Base-by-base conservation (phyloP, 192 early-diverging fungal species). In the Podila verticillata region DNA sequence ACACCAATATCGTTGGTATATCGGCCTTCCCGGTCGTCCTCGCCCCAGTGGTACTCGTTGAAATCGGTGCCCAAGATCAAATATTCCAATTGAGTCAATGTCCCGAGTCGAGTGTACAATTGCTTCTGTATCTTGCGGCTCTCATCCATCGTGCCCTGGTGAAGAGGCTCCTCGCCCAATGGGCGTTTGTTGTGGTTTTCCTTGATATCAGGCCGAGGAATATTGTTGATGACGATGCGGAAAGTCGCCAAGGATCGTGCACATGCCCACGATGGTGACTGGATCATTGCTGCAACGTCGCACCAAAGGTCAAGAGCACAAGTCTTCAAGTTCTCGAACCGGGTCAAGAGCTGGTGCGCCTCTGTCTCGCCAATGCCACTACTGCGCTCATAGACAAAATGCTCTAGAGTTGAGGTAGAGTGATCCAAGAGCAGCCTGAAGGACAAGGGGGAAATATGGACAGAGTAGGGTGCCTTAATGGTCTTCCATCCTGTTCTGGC, bases 221-320 rank as follows among this genome's bases (percentile, higher is more conserved):
- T 54, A 1, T 5, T 9, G 24, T 54, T 54, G n/a, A 54, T n/a
- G 51, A 54, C 51, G 24, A 54, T 24, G 20, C 51, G 22, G 24
- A 54, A n/a, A 9, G 51, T 5, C 10, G 9, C 51, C 20, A 54
- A 12, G 6, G 51, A 54, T n/a, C 17, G 12, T 24, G 22, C 22
- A 26, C 51, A 54, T 2, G 51, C 51, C 51, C 51, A 54, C 5
- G 10, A 10, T 2, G 51, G 24, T 19, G 51, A n/a, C 20, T 54
- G 51, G 10, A 54, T n/a, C 51, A 54, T 24, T 7, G 17, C 22
- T 2, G n/a, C 8, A 54, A 5, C 51, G 10, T 26, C 22, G n/a
- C 51, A 54, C 51, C 51, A 54, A n/a, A n/a, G 20, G 24, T 54
- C 51, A n/a, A 54, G 51, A 54, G 20, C n/a, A 54, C 51, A 54